phyloP scores from a whole-genome alignment of 306 rosid species.

The Trifolium fragiferum region DNA sequence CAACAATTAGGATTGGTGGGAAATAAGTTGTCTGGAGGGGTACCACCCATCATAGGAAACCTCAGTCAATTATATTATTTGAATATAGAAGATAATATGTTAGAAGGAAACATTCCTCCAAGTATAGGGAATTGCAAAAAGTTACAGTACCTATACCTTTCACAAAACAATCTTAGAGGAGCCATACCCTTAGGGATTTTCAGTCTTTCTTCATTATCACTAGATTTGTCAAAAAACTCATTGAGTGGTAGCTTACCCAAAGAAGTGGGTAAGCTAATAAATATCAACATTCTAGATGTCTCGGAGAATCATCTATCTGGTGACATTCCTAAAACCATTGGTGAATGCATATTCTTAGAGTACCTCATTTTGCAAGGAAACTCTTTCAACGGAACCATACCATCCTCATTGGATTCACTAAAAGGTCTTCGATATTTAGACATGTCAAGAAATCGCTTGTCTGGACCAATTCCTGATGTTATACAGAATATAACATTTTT shows the following conservation, averaged over 20 bases:
- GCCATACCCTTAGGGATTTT: not conserved
- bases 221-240: not conserved
- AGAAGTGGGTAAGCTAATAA: slow-evolving; percentile 37
- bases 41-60: slow-evolving; percentile 35
- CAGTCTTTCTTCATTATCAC: not conserved
- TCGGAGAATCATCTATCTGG: slow-evolving; percentile 40
- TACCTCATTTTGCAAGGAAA: slow-evolving; percentile 40
- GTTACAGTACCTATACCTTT: not conserved
- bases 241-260: not conserved
- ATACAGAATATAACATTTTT: not conserved
- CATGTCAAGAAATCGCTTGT: slow-evolving; percentile 44
- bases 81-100: not conserved
- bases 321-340: slow-evolving; percentile 44
- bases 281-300: not conserved
- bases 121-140: slow-evolving; percentile 26
- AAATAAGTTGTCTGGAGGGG: slow-evolving; percentile 37
- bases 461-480: slow-evolving; percentile 23
- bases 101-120: slow-evolving; percentile 45
- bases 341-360: slow-evolving; percentile 40
- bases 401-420: slow-evolving; percentile 37
- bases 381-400: slow-evolving; percentile 41
- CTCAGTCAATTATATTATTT: slow-evolving; percentile 20
- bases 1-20: fast-evolving
- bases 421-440: slow-evolving; percentile 38
- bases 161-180: not conserved